Percentiles rank a stretch among this genome's conserved stretches.
Evolutionary conservation across 2,329 filamentous ascomycete species (phyloP).

Genomic region (Zarea fungicola): DNA sequence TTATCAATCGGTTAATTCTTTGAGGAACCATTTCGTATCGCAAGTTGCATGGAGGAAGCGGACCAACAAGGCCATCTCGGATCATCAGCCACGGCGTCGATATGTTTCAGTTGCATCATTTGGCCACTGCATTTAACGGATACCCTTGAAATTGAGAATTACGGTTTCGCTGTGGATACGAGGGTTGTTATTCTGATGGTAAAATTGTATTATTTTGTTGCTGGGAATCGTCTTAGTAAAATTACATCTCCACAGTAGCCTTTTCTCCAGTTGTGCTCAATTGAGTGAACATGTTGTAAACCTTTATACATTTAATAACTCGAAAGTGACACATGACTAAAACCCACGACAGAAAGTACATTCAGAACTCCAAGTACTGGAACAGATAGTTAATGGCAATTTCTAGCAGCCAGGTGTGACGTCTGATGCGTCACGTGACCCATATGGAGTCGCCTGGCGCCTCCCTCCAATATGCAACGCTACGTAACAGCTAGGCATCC

Average conservation of each 20-base stretch:
- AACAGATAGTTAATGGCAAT: too few species aligned
- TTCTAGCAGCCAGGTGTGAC: constrained; percentile 1
- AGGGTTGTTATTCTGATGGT: constrained; percentile 4
- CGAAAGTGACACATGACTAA: too few species aligned
- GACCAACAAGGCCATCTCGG: background rate
- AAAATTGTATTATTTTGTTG: background rate
- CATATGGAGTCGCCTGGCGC: background rate
- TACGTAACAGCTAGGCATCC: constrained; percentile 13
- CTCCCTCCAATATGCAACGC: constrained; percentile 2
- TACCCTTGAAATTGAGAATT: constrained; percentile 11
- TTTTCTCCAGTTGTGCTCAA: too few species aligned
- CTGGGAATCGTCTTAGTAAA: too few species aligned
- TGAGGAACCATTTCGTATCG: too few species aligned
- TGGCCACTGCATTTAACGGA: constrained; percentile 10
- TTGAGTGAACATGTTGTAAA: too few species aligned
- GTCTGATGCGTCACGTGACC: constrained; percentile 9
- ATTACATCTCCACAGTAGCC: too few species aligned
- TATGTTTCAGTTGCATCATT: constrained; percentile 5
- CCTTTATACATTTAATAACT: too few species aligned
- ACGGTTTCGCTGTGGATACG: background rate
- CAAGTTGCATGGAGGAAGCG: constrained; percentile 4
- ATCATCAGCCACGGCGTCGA: constrained; percentile 5
- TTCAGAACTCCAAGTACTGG: too few species aligned
- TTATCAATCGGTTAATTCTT: background rate
- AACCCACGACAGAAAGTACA: too few species aligned